phyloP scores from a whole-genome alignment of 108 stramenopile genomes.

The Cyclostephanos invisitatus region DNA sequence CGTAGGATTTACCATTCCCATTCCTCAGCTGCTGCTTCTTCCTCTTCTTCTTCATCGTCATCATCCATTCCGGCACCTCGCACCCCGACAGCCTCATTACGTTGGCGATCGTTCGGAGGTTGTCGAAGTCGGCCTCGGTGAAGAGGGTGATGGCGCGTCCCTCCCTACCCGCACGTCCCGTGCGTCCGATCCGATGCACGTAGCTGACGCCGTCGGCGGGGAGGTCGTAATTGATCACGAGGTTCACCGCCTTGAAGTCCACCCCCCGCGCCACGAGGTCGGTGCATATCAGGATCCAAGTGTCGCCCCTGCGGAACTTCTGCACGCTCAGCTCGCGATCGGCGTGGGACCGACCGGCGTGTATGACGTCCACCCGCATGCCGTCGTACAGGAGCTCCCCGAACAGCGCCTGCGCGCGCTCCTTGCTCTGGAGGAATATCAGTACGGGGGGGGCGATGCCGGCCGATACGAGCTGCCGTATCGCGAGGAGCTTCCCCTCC shows the following conservation, averaged over 20 bases:
- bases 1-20: conserved; percentile 6
- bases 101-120: conserved; percentile 92
- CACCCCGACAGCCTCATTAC: conserved; percentile 93
- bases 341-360: conserved; percentile 82
- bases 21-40: conserved; percentile 39
- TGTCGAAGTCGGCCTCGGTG: conserved; percentile 89
- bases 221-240: conserved; percentile 98
- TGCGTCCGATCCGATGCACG: conserved; percentile 98
- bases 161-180: conserved; percentile 90
- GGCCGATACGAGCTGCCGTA: conserved; percentile 82
- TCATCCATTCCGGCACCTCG: conserved; percentile 93
- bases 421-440: conserved; percentile 94
- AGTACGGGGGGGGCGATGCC: conserved; percentile 83
- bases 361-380: conserved; percentile 93
- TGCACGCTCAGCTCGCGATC: conserved; percentile 91
- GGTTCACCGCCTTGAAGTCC: conserved; percentile 96
- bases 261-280: conserved; percentile 98
- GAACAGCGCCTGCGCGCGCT: conserved; percentile 94
- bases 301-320: conserved; percentile 93
- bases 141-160: conserved; percentile 97
- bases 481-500: conserved; percentile 96
- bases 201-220: conserved; percentile 90
- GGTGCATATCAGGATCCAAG: conserved; percentile 98
- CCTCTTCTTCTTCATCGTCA: conserved; percentile 61
- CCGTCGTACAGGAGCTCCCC: conserved; percentile 94